Base-by-base conservation (phyloP, 345 rosid species). In the Euphorbia peplus region DNA sequence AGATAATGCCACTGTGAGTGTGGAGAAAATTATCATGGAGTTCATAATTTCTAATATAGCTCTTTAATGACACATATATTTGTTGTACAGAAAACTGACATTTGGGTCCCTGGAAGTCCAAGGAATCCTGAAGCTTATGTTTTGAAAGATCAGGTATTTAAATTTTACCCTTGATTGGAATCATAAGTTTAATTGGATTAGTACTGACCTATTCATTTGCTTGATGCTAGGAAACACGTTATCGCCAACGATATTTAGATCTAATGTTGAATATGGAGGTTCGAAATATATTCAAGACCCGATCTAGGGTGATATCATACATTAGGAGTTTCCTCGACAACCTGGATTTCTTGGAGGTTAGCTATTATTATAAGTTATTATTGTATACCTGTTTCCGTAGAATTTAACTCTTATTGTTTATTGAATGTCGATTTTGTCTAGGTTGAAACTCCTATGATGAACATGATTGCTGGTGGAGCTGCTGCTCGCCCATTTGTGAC, bases 391-490 rank as follows among this genome's bases (percentile, higher is more conserved):
- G 24, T 47, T 26, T 22, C 28, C 56, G 7, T 42, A 28, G 19
- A 48, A 18, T 16, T n/a, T 21, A 21, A 28, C 19, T 59, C 1
- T 19, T 57, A 12, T 1, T 14, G 52, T 67, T 44, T 39, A 7
- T 32, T 22, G n/a, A 24, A 56, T 64, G 39, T 41, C n/a, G 37
- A 53, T 29, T 73, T 48, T 11, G 26, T 53, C 32, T 73, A 91
- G 98, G 99, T 90, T 59, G 99, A 95, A 77, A 95, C 99, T 53
- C 97, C 98, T 63, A 91, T 91, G 97, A 88, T 95, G 98, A 91
- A 91, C 82, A 88, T 83, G 93, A 95, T 91, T 83, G 85, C 98
- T 58, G 99, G 99, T 64, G 99, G 99, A 58, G 99, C 99, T 70
- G 90, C 97, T 70, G 99, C 97, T 25, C 87, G 93, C 21, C 98